These are phyloP conservation scores for Salix udensis DNA, from an alignment of 345 rosid species.

Conservation along the genomic window DNA sequence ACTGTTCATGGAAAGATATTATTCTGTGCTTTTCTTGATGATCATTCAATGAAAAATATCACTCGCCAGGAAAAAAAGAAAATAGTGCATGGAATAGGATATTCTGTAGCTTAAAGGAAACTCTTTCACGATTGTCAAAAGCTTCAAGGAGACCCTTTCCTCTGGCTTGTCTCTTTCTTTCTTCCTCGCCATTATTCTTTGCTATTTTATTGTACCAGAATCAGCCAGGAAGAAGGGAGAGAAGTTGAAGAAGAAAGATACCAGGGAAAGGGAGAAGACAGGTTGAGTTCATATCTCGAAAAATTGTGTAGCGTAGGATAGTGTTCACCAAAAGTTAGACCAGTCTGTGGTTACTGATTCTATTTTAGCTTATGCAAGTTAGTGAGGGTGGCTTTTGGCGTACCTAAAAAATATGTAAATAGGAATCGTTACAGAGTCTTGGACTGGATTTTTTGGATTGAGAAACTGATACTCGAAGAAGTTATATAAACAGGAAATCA, in stretches of 20 bases:
- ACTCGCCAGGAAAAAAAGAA: not conserved
- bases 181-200: not conserved
- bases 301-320: not conserved
- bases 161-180: not conserved
- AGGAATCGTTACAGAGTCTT: not conserved
- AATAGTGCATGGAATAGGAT: not conserved
- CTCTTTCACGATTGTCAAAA: not conserved
- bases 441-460: not conserved
- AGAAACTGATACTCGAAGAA: not conserved
- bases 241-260: not conserved
- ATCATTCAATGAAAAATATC: not conserved
- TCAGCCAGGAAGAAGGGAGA: not conserved
- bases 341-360: not conserved
- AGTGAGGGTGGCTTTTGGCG: not conserved
- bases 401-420: not conserved
- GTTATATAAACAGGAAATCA: not conserved
- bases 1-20: not conserved
- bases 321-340: not conserved
- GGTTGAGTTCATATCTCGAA: not conserved
- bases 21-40: not conserved
- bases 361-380: not conserved
- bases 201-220: not conserved
- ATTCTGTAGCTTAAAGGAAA: not conserved
- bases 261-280: not conserved
- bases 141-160: constrained; percentile 2